Percentiles rank a stretch among this genome's conserved stretches.
These are phyloP conservation scores for Neonectria neomacrospora DNA, from an alignment of 2,329 filamentous ascomycete genomes.

Conservation along the genomic window DNA sequence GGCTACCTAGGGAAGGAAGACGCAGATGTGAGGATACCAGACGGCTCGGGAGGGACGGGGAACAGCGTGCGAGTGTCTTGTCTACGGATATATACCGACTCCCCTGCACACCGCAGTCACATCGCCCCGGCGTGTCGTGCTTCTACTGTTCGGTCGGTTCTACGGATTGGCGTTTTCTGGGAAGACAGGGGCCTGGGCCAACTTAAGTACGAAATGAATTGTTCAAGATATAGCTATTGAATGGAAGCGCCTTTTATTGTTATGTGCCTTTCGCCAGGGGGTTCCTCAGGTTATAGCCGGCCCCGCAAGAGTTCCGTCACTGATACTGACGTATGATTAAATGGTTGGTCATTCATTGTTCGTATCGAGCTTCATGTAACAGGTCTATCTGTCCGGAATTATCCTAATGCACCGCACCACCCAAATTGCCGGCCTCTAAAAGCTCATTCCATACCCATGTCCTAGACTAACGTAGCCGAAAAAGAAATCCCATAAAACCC, in stretches of 20 bases:
- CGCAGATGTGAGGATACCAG: constrained; percentile 18
- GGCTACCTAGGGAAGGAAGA: constrained; percentile 5
- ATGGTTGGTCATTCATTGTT: constrained; percentile 17
- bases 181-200: constrained; percentile 36
- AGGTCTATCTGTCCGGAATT: constrained; percentile 15
- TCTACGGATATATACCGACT: constrained; percentile 1
- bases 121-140: constrained; percentile 16
- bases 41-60: constrained; percentile 15
- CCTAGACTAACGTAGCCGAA: constrained; percentile 7
- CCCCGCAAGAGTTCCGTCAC: not conserved
- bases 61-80: constrained; percentile 3
- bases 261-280: not conserved
- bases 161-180: constrained; percentile 42
- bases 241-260: constrained; percentile 35
- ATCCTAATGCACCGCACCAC: constrained; percentile 18
- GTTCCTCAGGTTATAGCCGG: not conserved
- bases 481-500: not conserved
- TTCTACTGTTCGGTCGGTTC: constrained; percentile 35
- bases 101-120: constrained; percentile 9
- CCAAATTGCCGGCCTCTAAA: not conserved
- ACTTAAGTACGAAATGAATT: constrained; percentile 34
- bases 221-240: constrained; percentile 38
- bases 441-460: constrained; percentile 5
- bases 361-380: constrained; percentile 14
- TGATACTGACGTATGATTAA: not conserved